A percentile compares a stretch with the other conserved stretches of the same genome.
phyloP scores from a whole-genome alignment of 1,284 basidiomycete genomes.

The Fomes fomentarius region DNA sequence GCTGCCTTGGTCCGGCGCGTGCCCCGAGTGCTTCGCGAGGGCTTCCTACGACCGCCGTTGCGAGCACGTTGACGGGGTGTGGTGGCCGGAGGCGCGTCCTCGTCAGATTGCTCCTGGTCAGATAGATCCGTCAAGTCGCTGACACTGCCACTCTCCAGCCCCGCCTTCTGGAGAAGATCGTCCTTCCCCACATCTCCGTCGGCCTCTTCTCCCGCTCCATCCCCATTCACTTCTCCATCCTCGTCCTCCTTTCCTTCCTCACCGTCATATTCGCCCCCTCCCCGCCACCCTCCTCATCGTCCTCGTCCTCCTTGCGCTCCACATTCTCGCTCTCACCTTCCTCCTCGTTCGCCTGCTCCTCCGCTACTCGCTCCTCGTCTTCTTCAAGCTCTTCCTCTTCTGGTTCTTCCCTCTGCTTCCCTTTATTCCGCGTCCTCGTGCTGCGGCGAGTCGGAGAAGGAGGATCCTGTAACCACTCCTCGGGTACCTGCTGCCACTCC shows the following conservation, averaged over 20 bases:
- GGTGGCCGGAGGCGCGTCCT: slow-evolving; percentile 4
- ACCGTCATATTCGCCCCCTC: too few relatives aligned
- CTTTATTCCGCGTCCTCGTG: slow-evolving; percentile 16
- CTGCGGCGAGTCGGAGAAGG: slow-evolving; percentile 11
- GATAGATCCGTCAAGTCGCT: slow-evolving; percentile 77
- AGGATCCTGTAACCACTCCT: slow-evolving; percentile 64
- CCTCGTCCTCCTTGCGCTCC: neutral
- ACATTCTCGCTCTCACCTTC: neutral
- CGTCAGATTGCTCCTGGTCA: slow-evolving; percentile 26
- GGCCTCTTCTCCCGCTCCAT: slow-evolving; percentile 19
- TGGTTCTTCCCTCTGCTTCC: slow-evolving; percentile 13
- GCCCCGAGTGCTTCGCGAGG: neutral
- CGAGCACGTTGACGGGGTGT: slow-evolving; percentile 1
- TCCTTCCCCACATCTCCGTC: slow-evolving; percentile 10
- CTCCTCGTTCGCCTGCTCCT: slow-evolving; percentile 14
- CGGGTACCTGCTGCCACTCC: slow-evolving; percentile 79
- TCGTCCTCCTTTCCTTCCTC: slow-evolving; percentile 11
- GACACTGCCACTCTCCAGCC: slow-evolving; percentile 59
- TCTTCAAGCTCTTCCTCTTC: slow-evolving; percentile 9
- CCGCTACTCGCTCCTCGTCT: slow-evolving; percentile 14
- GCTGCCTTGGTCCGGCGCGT: neutral
- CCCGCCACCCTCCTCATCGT: neutral
- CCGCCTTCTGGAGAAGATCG: slow-evolving; percentile 43
- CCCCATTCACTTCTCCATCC: too few relatives aligned
- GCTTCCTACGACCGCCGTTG: slow-evolving; percentile 2